Evolutionary conservation across 202 grass and related monocot genomes (phyloP).

Genomic region (Cymbopogon flexuosus): DNA sequence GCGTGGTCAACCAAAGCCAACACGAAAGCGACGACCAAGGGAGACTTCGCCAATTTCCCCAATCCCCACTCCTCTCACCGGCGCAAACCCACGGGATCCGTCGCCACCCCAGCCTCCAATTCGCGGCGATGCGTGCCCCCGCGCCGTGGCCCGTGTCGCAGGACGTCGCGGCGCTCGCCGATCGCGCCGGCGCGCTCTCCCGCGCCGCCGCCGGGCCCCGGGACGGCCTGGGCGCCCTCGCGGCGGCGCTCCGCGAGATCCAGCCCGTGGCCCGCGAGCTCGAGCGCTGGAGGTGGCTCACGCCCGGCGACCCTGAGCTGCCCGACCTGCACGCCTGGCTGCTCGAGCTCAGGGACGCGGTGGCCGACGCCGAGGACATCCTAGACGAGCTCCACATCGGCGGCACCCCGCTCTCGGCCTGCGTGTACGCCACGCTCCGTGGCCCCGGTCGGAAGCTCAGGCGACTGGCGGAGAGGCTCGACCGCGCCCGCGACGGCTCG

Average conservation of each 20-base stretch:
- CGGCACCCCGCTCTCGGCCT: not conserved
- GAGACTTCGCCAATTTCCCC: not conserved
- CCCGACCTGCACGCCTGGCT: conserved; percentile 11
- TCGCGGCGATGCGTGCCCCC: conserved; percentile 12
- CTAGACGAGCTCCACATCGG: conserved; percentile 27
- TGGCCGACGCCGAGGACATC: conserved; percentile 39
- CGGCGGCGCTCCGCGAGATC: conserved; percentile 28
- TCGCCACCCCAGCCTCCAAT: not conserved
- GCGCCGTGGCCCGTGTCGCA: conserved; percentile 32
- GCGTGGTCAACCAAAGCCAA: not conserved
- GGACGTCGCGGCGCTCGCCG: conserved; percentile 26
- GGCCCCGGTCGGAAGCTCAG: not conserved
- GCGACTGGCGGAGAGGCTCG: not conserved
- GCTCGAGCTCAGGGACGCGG: conserved; percentile 22
- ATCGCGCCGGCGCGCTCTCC: not conserved
- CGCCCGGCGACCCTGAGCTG: not conserved
- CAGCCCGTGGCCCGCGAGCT: conserved; percentile 17
- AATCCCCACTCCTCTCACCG: not conserved
- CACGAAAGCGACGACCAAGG: not conserved
- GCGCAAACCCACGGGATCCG: not conserved
- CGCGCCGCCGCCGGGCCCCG: not conserved
- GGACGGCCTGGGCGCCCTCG: not conserved
- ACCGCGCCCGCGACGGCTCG: conserved; percentile 14
- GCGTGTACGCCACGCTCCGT: not conserved
- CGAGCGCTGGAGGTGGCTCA: conserved; percentile 8